Evolutionary conservation across 2,329 filamentous ascomycete genomes (phyloP).

Genomic region (Colletotrichum aenigma): DNA sequence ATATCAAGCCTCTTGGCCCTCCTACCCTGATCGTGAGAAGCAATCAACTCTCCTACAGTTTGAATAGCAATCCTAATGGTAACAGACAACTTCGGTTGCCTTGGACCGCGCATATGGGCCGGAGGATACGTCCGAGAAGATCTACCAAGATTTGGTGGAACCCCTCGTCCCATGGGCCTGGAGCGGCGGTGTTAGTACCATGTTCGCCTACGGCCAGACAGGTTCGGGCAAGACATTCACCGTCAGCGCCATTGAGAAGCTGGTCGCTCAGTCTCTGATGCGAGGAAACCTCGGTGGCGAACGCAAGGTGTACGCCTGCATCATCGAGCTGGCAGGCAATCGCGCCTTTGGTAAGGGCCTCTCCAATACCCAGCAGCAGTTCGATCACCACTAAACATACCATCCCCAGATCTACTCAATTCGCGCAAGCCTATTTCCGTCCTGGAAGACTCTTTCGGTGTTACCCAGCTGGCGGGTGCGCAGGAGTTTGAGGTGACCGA

Average conservation of each 20-base stretch:
- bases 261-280: slow-evolving; percentile 41
- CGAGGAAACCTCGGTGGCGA: slow-evolving; percentile 24
- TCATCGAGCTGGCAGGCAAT: slow-evolving; percentile 44
- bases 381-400: neutral
- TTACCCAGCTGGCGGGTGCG: slow-evolving; percentile 47
- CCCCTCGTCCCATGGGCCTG: slow-evolving; percentile 49
- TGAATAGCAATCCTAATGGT: neutral
- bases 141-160: slow-evolving; percentile 45
- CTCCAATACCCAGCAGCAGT: neutral
- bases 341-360: slow-evolving; percentile 28
- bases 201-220: slow-evolving; percentile 54
- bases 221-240: slow-evolving; percentile 54
- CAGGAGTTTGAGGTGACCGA: slow-evolving; percentile 38
- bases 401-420: slow-evolving; percentile 36
- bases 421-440: slow-evolving; percentile 43
- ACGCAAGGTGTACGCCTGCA: slow-evolving; percentile 37
- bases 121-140: slow-evolving; percentile 36
- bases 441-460: slow-evolving; percentile 49
- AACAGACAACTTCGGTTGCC: slow-evolving; percentile 35
- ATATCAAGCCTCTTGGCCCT: slow-evolving; percentile 29
- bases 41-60: no score
- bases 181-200: slow-evolving; percentile 50
- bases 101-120: slow-evolving; percentile 41
- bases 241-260: slow-evolving; percentile 43
- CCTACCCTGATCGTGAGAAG: slow-evolving; percentile 33